These are phyloP conservation scores for Malassezia furfur DNA, from an alignment of 1,284 basidiomycete species.

Conservation along the genomic window DNA sequence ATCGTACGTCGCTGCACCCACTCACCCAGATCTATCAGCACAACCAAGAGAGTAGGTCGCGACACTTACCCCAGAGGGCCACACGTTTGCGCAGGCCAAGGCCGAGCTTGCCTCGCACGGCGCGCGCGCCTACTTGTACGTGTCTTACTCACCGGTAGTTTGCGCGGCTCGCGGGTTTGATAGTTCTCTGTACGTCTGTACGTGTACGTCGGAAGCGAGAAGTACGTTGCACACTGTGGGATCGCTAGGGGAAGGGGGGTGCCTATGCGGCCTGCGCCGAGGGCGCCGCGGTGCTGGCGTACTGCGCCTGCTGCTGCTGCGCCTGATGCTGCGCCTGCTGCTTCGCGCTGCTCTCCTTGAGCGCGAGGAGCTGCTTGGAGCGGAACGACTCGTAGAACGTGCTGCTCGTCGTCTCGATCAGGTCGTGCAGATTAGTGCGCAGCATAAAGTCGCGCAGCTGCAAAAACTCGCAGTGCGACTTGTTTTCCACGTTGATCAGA, in stretches of 20 bases:
- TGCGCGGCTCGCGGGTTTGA: constrained; percentile 5
- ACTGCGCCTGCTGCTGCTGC: constrained; percentile 17
- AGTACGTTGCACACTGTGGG: not conserved
- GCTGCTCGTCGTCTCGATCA: constrained; percentile 96
- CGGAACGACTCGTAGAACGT: constrained; percentile 99
- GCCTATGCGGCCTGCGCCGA: not conserved
- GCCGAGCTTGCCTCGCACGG: constrained; percentile 73
- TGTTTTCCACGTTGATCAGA: constrained; percentile 85
- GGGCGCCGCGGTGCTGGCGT: constrained; percentile 2
- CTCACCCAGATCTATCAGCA: not conserved
- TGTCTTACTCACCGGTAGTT: not conserved
- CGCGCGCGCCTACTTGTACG: constrained; percentile 67
- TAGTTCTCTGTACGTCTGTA: not conserved
- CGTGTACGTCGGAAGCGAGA: not conserved
- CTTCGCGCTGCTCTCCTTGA: constrained; percentile 61
- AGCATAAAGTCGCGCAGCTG: constrained; percentile 87
- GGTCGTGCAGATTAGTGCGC: constrained; percentile 87
- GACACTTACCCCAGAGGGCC: constrained; percentile 47
- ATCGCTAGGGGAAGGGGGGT: too few species aligned
- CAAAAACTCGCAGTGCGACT: constrained; percentile 94
- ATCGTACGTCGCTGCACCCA: constrained; percentile 73
- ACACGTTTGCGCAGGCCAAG: constrained; percentile 59
- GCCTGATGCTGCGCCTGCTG: constrained; percentile 28
- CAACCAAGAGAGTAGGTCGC: not conserved
- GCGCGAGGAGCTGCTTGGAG: constrained; percentile 84